phyloP scores from a whole-genome alignment of 768 basidiomycete species.

The Termitomyces sp. region DNA sequence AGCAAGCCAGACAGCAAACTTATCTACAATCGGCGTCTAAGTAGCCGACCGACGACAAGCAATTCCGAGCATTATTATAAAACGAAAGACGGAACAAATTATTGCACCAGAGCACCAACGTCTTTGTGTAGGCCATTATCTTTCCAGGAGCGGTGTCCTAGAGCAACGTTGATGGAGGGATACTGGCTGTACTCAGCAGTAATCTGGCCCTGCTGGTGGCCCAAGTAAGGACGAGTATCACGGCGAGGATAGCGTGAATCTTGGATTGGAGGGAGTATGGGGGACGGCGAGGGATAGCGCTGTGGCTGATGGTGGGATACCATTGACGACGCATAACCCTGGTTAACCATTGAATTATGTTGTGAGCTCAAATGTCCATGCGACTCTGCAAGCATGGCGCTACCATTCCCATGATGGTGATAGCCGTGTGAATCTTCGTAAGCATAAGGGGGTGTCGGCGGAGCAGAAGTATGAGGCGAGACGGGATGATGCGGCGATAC shows the following conservation, averaged over 20 bases:
- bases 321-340: conserved; percentile 17
- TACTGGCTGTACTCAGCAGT: conserved; percentile 37
- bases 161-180: conserved; percentile 22
- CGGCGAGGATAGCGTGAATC: conserved; percentile 29
- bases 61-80: background rate
- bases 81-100: background rate
- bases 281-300: conserved; percentile 50
- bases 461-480: conserved; percentile 37
- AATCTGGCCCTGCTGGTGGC: conserved; percentile 11
- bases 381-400: conserved; percentile 18
- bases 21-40: background rate
- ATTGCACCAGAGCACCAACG: conserved; percentile 34
- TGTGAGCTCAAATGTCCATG: conserved; percentile 28
- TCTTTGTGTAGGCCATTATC: conserved; percentile 39
- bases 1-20: background rate
- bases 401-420: conserved; percentile 24
- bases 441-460: conserved; percentile 42
- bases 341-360: conserved; percentile 15
- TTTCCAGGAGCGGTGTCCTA: conserved; percentile 43
- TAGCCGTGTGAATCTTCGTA: conserved; percentile 40
- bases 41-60: background rate
- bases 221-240: conserved; percentile 12
- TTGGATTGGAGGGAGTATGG: conserved; percentile 53
- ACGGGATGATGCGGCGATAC: conserved; percentile 44
- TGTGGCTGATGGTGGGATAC: conserved; percentile 13